These are phyloP conservation scores for Macrophomina phaseolina DNA, from an alignment of 2,329 filamentous ascomycete species.

Conservation along the genomic window DNA sequence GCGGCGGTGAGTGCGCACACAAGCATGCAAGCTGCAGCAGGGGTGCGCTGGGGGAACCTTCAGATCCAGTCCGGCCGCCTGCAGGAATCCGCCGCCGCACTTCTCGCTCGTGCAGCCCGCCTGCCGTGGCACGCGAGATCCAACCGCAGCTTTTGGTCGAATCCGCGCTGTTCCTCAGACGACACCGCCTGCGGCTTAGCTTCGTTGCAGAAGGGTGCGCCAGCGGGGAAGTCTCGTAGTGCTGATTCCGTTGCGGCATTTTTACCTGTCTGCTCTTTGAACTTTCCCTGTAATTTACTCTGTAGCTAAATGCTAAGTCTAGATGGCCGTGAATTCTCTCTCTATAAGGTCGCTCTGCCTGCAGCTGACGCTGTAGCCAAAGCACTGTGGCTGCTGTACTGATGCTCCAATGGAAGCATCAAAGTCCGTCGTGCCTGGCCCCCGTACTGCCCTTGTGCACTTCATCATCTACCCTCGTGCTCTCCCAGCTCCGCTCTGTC, in stretches of 20 bases:
- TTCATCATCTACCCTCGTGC: neutral
- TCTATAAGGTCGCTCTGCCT: too few species aligned
- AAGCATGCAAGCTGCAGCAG: neutral
- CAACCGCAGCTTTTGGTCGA: neutral
- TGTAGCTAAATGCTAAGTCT: neutral
- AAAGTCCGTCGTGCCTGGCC: too few species aligned
- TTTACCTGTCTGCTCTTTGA: neutral
- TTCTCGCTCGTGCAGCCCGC: neutral
- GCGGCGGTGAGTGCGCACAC: neutral
- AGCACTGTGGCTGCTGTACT: too few species aligned
- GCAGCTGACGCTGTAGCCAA: too few species aligned
- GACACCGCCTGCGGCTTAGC: neutral
- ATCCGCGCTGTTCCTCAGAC: neutral
- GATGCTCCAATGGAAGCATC: too few species aligned
- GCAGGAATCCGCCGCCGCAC: neutral
- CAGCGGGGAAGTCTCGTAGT: neutral
- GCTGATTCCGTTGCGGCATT: neutral
- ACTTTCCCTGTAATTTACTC: neutral
- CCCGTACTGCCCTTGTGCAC: neutral
- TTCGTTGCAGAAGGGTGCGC: neutral
- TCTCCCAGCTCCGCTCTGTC: conserved; percentile 50
- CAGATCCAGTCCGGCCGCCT: neutral
- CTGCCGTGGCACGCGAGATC: neutral
- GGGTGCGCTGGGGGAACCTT: neutral
- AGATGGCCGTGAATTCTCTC: too few species aligned